phyloP scores from a whole-genome alignment of 2,329 filamentous ascomycete species.

The Hortaea werneckii region DNA sequence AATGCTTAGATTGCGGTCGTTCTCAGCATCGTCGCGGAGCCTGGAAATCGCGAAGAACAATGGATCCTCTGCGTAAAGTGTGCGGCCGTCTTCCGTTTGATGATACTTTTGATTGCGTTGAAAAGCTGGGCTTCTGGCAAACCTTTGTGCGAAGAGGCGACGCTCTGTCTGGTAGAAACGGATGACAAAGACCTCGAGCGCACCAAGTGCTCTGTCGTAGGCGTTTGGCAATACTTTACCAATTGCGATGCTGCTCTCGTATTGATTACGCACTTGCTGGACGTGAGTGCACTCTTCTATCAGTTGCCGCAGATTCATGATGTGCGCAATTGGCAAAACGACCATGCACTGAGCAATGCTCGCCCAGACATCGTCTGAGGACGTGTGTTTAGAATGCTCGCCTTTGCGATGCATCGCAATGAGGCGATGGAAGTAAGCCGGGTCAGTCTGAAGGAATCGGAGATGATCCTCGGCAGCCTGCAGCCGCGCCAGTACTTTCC shows the following conservation, averaged over 20 bases:
- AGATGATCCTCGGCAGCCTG: conserved; percentile 14
- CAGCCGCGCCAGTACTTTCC: conserved; percentile 6
- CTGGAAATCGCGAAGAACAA: no score
- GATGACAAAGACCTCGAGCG: background rate
- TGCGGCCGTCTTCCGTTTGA: no score
- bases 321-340: background rate
- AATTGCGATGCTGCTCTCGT: background rate
- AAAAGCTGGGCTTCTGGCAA: background rate
- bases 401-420: background rate
- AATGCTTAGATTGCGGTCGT: no score
- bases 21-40: no score
- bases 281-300: background rate
- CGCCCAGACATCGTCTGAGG: background rate
- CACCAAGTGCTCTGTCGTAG: background rate
- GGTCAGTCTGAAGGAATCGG: conserved; percentile 17
- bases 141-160: background rate
- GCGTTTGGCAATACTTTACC: background rate
- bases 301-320: background rate
- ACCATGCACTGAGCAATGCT: background rate
- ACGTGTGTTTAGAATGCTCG: background rate
- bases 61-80: no score
- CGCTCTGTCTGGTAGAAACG: background rate
- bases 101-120: background rate
- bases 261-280: background rate
- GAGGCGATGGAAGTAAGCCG: conserved; percentile 1